phyloP scores from a whole-genome alignment of 305 asterid genomes.

The Ilex paraguariensis region DNA sequence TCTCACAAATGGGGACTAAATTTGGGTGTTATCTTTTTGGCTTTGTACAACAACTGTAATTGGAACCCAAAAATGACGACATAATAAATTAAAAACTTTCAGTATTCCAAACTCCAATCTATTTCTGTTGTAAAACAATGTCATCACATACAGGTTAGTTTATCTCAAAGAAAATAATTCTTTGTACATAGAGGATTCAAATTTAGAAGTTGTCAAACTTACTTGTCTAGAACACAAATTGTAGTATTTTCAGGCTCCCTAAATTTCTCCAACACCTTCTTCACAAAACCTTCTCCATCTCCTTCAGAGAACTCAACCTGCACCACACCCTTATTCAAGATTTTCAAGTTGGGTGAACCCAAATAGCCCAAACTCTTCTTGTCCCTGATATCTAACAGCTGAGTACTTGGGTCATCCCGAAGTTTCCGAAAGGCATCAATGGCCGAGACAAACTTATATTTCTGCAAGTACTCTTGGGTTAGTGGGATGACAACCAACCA shows the following conservation, averaged over 20 bases:
- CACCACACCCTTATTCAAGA: constrained; percentile 50
- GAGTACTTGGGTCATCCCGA: constrained; percentile 56
- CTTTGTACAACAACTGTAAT: too few species aligned
- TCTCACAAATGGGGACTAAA: too few species aligned
- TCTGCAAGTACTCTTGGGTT: constrained; percentile 55
- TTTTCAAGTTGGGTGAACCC: constrained; percentile 71
- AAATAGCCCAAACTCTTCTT: constrained; percentile 51
- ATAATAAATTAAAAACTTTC: too few species aligned
- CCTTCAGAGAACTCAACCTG: constrained; percentile 74
- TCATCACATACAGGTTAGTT: too few species aligned
- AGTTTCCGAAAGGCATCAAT: constrained; percentile 82
- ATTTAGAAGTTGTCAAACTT: neutral
- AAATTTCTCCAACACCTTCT: constrained; percentile 3
- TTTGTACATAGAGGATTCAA: too few species aligned
- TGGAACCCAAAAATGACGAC: too few species aligned
- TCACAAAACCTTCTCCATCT: constrained; percentile 35
- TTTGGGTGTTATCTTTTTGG: too few species aligned
- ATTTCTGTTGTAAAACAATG: too few species aligned
- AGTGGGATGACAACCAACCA: constrained; percentile 82
- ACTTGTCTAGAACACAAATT: neutral
- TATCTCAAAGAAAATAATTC: too few species aligned
- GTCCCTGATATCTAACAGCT: constrained; percentile 80
- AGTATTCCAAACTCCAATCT: too few species aligned
- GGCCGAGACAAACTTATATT: constrained; percentile 69
- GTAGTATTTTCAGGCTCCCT: neutral